phyloP scores from a whole-genome alignment of 2,329 filamentous ascomycete genomes.

The Daldinia sp. region DNA sequence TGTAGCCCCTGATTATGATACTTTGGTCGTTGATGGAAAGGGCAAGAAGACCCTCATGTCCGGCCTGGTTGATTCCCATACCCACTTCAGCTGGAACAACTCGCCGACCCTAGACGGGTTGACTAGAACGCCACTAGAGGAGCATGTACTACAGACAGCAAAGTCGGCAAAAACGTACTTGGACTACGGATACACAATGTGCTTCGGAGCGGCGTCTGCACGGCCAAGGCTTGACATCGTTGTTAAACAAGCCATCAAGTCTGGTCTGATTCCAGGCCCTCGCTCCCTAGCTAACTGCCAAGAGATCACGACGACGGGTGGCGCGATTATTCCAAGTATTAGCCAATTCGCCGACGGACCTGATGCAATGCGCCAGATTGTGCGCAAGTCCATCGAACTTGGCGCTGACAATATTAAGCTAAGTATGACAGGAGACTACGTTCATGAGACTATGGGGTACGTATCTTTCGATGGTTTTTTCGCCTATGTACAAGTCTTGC shows the following conservation, averaged over 20 bases:
- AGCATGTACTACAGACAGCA: conserved; percentile 56
- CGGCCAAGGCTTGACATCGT: conserved; percentile 57
- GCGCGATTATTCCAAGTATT: conserved; percentile 52
- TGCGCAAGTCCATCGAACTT: conserved; percentile 48
- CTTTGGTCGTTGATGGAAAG: conserved; percentile 47
- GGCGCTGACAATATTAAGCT: conserved; percentile 57
- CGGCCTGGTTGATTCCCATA: conserved; percentile 59
- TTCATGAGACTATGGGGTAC: conserved; percentile 31
- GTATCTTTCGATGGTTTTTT: neutral
- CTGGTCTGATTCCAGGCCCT: conserved; percentile 57
- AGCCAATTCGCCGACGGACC: conserved; percentile 50
- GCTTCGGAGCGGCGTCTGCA: conserved; percentile 57
- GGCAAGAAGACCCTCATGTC: conserved; percentile 57
- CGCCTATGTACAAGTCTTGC: neutral
- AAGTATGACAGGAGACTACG: conserved; percentile 48
- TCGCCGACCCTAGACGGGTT: conserved; percentile 51
- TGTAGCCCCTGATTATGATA: conserved; percentile 25
- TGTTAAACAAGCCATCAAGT: conserved; percentile 58
- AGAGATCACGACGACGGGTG: conserved; percentile 56
- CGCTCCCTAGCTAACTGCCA: conserved; percentile 57
- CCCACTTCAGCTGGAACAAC: conserved; percentile 58
- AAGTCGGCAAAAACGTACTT: conserved; percentile 54
- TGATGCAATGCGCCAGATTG: conserved; percentile 51
- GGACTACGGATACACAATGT: conserved; percentile 61
- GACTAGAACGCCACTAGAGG: conserved; percentile 54